Evolutionary conservation across 768 basidiomycete species (phyloP).

Genomic region (Rhizopogon vinicolor): DNA sequence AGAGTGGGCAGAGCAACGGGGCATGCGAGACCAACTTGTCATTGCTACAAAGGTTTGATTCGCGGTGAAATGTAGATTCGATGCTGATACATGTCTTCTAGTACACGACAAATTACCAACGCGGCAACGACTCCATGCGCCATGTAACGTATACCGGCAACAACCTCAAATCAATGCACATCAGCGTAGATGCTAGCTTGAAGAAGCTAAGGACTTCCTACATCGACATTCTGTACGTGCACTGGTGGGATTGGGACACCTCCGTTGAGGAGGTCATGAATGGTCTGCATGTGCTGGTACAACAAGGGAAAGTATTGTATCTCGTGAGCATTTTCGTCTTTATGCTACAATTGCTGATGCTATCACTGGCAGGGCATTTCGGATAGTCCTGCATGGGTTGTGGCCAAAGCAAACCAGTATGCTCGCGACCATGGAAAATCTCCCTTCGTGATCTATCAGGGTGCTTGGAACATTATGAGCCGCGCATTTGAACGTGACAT

Average conservation of each 20-base stretch:
- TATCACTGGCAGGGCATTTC: conserved; percentile 10
- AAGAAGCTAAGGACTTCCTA: conserved; percentile 18
- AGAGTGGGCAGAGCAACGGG: conserved; percentile 39
- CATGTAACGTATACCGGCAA: conserved; percentile 45
- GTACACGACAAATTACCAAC: conserved; percentile 18
- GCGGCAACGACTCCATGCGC: conserved; percentile 4
- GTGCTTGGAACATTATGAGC: conserved; percentile 25
- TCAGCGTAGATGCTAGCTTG: conserved; percentile 30
- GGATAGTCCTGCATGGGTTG: conserved; percentile 33
- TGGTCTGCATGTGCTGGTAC: conserved; percentile 45
- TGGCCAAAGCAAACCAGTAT: conserved; percentile 31
- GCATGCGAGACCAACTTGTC: conserved; percentile 40
- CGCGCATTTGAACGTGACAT: conserved; percentile 42
- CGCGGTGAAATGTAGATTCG: not conserved
- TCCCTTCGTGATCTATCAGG: conserved; percentile 43
- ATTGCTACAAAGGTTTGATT: conserved; percentile 34
- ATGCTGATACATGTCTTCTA: conserved; percentile 1
- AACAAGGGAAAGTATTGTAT: conserved; percentile 46
- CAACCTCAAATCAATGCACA: conserved; percentile 36
- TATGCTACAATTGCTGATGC: too few species aligned
- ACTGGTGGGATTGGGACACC: conserved; percentile 46
- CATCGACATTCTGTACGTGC: conserved; percentile 19
- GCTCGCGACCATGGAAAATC: conserved; percentile 36
- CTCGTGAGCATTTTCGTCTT: conserved; percentile 16
- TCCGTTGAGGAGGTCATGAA: conserved; percentile 55